Base-by-base conservation (phyloP, 495 filamentous ascomycete genomes). In the Penicillium arizonense region DNA sequence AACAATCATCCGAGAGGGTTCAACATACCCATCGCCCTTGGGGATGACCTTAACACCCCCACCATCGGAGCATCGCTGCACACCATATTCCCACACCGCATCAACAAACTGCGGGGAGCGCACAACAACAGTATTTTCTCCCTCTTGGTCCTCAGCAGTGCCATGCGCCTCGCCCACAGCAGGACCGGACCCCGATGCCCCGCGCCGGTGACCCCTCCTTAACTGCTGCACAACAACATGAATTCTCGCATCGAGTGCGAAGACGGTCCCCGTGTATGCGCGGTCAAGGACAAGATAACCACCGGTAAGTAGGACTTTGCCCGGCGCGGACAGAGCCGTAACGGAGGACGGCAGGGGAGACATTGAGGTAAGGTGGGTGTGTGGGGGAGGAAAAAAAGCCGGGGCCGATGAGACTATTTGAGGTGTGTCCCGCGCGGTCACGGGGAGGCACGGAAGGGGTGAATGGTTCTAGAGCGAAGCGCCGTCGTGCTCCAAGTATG, bases 261-360 rank as follows among this genome's bases (percentile, higher is more conserved):
- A 96, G 6, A 97, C 93, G 14, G 96, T 83, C 9, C 86, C 95
- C 2, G 89, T 92, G 63, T 96, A 92, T 35, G 80, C 76, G 44
- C 88, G 84, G 73, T 97, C 95, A 20, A 98, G 85, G 8, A 97
- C 91, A 11, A 98, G 85, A 65, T 97, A 98, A 37, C 94, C 94
- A 35, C 94, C 94, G 43, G 92, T 90, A 13, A 98, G 80, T 40
- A 98, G 80, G 38, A 98, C 95, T 74, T 98, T 98, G 44, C 94
- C 94, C 20, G 94, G 94, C 2, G 95, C 92, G 55, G 93, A 97
- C 57, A 95, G 80, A 60, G 89, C 90, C 47, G 76, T 76, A 37
- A 67, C 53, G 24, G 63, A 61, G 24, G 55, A 42, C 21, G 61
- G 55, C 53, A 44, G 45, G 21, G 59, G 50, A 23, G 55, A 41